These are phyloP conservation scores for Wickerhamomyces tratensis DNA, from an alignment of 805 yeast genomes.

Conservation along the genomic window DNA sequence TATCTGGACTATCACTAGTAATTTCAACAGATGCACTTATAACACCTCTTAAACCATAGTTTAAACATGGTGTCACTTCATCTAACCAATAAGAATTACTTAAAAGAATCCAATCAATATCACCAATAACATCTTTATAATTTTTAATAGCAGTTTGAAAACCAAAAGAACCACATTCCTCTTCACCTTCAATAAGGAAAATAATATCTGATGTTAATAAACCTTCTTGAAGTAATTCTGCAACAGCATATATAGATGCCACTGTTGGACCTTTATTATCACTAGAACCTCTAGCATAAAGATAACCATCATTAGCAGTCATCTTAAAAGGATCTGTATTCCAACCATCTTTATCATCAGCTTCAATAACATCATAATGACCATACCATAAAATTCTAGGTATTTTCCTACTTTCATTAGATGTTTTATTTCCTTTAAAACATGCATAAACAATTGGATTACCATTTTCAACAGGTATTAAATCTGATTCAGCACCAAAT, in stretches of 20 bases:
- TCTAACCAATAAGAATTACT: conserved; percentile 95
- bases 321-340: conserved; percentile 67
- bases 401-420: conserved; percentile 3
- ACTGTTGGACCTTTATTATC: conserved; percentile 93
- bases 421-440: conserved; percentile 38
- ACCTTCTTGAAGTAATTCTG: conserved; percentile 45
- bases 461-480: conserved; percentile 66
- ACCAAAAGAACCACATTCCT: conserved; percentile 87
- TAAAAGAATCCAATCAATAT: conserved; percentile 80
- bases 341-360: conserved; percentile 58
- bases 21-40: conserved; percentile 70
- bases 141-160: conserved; percentile 57
- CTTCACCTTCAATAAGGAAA: conserved; percentile 89
- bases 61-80: conserved; percentile 79
- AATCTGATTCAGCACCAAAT: conserved; percentile 62
- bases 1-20: conserved; percentile 67
- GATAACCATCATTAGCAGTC: conserved; percentile 71
- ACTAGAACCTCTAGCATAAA: conserved; percentile 87
- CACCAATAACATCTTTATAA: conserved; percentile 46
- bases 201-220: conserved; percentile 63
- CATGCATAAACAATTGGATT: conserved; percentile 81
- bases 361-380: conserved; percentile 91
- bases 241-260: conserved; percentile 82
- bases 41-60: conserved; percentile 91
- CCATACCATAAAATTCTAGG: conserved; percentile 80